Percentiles rank a stretch among this genome's conserved stretches.
These are phyloP conservation scores for Allomyces javanicus DNA, from an alignment of 192 early-diverging fungal species.

Conservation along the genomic window DNA sequence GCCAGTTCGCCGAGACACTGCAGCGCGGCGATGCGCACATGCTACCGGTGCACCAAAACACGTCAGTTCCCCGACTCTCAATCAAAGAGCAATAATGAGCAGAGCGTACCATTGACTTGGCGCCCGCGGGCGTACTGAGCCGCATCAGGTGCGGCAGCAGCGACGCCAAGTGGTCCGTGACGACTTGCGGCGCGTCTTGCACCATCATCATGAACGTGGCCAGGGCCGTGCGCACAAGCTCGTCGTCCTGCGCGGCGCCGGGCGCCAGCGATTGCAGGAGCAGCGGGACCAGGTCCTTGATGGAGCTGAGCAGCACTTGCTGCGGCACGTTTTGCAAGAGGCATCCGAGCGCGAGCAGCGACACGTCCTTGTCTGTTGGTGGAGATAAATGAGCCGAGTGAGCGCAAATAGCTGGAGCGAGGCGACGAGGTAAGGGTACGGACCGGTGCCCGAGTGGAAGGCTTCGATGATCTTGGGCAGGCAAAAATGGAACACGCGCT, in stretches of 20 bases:
- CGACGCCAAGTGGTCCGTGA: slow-evolving; percentile 22
- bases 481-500: slow-evolving; percentile 62
- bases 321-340: slow-evolving; percentile 63
- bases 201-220: slow-evolving; percentile 55
- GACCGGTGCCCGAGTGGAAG: slow-evolving; percentile 6
- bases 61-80: no score
- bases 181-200: slow-evolving; percentile 43
- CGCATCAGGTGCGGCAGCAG: slow-evolving; percentile 4
- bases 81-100: neutral
- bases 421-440: no score
- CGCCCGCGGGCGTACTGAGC: neutral
- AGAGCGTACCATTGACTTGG: slow-evolving; percentile 9
- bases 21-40: slow-evolving; percentile 53
- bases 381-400: neutral
- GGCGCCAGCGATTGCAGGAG: slow-evolving; percentile 43
- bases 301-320: slow-evolving; percentile 54
- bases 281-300: slow-evolving; percentile 55
- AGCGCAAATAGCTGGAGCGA: no score
- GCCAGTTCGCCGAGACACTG: slow-evolving; percentile 47
- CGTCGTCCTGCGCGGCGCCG: slow-evolving; percentile 28
- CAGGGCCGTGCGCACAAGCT: slow-evolving; percentile 50
- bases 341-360: slow-evolving; percentile 59
- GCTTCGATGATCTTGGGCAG: slow-evolving; percentile 22
- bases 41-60: neutral
- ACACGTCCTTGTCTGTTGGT: neutral